A percentile compares a stretch with the other conserved stretches of the same genome.
Evolutionary conservation across 2,329 filamentous ascomycete species (phyloP).

Genomic region (Diaporthe sp.): DNA sequence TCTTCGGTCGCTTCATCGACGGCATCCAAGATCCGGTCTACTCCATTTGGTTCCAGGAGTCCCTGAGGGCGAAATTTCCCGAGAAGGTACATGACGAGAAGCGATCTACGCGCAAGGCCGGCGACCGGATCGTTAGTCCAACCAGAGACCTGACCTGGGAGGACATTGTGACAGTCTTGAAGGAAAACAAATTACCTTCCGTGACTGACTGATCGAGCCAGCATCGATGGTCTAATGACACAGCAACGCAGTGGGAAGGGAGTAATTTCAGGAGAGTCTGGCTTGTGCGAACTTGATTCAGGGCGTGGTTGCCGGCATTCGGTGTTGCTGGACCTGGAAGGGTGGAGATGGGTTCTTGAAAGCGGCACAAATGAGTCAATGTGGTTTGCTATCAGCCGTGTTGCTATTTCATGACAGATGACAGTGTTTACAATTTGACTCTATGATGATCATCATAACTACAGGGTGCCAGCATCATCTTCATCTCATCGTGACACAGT

Average conservation of each 20-base stretch:
- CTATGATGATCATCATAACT: background rate
- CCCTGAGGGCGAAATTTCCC: conserved; percentile 38
- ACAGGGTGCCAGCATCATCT: background rate
- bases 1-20: conserved; percentile 44
- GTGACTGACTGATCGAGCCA: background rate
- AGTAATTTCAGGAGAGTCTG: background rate
- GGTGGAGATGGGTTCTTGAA: background rate
- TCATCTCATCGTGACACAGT: background rate
- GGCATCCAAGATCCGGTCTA: conserved; percentile 40
- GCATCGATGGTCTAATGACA: background rate
- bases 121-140: background rate
- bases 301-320: background rate
- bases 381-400: background rate
- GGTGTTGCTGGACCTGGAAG: background rate
- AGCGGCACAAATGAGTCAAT: background rate
- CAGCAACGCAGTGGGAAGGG: background rate
- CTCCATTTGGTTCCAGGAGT: conserved; percentile 42
- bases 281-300: background rate
- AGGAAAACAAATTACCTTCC: background rate
- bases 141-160: conserved; percentile 21
- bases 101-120: background rate
- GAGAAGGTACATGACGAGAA: background rate
- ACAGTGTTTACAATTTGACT: conserved; percentile 15
- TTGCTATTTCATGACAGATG: background rate
- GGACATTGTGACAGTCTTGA: conserved; percentile 1